Conservation (phyloP, 306 rosid genomes). For the Cicer yamashitae region DNA sequence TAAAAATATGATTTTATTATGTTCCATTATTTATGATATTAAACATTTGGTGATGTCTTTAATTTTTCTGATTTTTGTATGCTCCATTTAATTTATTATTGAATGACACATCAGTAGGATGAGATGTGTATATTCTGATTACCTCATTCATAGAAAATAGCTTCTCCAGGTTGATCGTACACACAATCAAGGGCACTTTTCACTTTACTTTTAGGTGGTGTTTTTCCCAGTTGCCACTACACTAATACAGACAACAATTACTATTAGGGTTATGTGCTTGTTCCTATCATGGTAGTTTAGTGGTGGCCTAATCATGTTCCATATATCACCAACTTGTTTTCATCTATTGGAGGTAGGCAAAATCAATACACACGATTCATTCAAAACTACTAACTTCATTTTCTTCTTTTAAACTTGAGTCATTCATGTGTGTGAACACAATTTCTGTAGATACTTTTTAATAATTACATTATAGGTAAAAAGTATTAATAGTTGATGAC, state of each 20-base stretch:
- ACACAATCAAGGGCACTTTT: background rate
- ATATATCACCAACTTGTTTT: conserved; percentile 9
- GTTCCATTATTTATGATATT: too few relatives aligned
- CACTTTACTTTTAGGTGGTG: conserved; percentile 20
- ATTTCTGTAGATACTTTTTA: background rate
- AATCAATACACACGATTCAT: background rate
- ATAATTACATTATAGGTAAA: too few relatives aligned
- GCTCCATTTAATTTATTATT: too few relatives aligned
- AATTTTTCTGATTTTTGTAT: too few relatives aligned
- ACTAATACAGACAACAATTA: background rate
- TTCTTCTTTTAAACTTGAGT: background rate
- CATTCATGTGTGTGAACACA: background rate
- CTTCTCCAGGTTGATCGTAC: background rate
- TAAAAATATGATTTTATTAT: too few relatives aligned
- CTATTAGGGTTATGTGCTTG: conserved; percentile 6
- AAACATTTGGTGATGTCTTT: too few relatives aligned
- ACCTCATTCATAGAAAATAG: background rate
- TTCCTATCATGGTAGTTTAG: conserved; percentile 24
- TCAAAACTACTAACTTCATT: background rate
- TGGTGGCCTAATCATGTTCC: conserved; percentile 17
- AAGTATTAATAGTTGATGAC: too few relatives aligned
- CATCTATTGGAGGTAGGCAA: background rate
- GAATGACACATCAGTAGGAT: background rate
- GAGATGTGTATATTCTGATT: background rate
- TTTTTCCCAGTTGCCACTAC: background rate